Percentiles rank a stretch among this genome's conserved stretches.
Conservation (phyloP, 83 land plant species). For the Picea abies region DNA sequence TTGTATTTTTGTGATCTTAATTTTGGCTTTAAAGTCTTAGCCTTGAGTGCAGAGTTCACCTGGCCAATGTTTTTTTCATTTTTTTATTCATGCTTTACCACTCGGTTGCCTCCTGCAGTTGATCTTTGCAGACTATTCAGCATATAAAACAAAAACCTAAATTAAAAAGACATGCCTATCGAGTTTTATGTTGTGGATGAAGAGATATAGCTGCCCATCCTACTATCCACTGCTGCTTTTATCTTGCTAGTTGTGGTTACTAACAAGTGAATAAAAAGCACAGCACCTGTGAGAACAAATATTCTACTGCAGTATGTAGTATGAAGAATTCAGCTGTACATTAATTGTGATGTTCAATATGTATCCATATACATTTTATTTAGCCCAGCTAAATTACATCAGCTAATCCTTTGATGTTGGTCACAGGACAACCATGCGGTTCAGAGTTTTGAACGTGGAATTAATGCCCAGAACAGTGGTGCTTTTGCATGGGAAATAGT, state of each 20-base stretch:
- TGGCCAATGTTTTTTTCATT: too few species aligned
- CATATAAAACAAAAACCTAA: too few species aligned
- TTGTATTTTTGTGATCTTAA: too few species aligned
- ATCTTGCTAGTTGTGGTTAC: background rate
- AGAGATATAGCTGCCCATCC: background rate
- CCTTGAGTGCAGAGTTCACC: too few species aligned
- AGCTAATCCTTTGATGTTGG: slow-evolving; percentile 6
- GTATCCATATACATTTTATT: background rate
- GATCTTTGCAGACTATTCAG: too few species aligned
- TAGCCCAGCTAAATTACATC: background rate
- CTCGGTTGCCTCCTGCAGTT: too few species aligned
- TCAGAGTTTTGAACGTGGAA: slow-evolving; percentile 90
- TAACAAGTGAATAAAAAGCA: background rate
- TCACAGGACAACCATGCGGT: slow-evolving; percentile 83
- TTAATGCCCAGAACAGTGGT: slow-evolving; percentile 80
- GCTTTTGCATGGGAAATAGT: slow-evolving; percentile 93
- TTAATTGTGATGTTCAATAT: background rate
- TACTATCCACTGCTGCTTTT: background rate
- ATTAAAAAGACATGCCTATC: too few species aligned
- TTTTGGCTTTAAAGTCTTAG: too few species aligned
- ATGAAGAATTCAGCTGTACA: too few species aligned
- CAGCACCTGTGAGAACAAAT: background rate
- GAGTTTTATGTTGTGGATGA: background rate
- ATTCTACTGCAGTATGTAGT: background rate
- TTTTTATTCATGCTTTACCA: too few species aligned